phyloP scores from a whole-genome alignment of 2,329 filamentous ascomycete genomes.

The Lizonia empirigonia region DNA sequence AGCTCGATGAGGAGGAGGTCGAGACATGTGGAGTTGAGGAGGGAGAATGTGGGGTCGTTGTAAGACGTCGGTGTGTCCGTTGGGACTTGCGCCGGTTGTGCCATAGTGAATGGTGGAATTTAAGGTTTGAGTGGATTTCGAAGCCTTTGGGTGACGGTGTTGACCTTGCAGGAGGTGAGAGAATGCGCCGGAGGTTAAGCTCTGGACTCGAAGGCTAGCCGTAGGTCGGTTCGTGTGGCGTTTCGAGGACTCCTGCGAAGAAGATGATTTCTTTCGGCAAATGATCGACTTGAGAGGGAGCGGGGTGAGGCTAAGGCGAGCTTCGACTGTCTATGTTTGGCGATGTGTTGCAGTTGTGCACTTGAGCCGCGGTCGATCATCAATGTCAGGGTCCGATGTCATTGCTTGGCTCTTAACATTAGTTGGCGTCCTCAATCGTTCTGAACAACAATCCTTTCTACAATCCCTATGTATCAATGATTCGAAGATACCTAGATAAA shows the following conservation, averaged over 20 bases:
- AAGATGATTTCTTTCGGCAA: background rate
- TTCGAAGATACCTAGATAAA: no score
- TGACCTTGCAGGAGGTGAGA: background rate
- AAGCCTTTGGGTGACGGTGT: no score
- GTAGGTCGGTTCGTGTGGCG: background rate
- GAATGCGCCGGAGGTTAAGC: background rate
- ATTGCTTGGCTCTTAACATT: constrained; percentile 19
- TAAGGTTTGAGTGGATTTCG: no score
- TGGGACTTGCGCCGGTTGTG: constrained; percentile 18
- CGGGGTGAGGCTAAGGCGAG: background rate
- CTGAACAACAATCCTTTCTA: no score
- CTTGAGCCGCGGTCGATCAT: constrained; percentile 14
- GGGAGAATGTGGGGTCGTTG: constrained; percentile 74
- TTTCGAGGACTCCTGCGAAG: background rate
- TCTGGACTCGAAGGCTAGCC: no score
- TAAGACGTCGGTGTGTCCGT: constrained; percentile 44
- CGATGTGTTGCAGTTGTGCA: background rate
- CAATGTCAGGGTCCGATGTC: constrained; percentile 17
- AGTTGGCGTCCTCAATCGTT: no score
- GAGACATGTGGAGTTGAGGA: constrained; percentile 83
- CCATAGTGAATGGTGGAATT: constrained; percentile 16
- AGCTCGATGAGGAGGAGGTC: constrained; percentile 97
- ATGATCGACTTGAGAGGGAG: background rate
- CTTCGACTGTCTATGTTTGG: background rate
- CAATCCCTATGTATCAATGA: no score